Base-by-base conservation (phyloP, 2,329 filamentous ascomycete genomes). In the Orbilia quercus region DNA sequence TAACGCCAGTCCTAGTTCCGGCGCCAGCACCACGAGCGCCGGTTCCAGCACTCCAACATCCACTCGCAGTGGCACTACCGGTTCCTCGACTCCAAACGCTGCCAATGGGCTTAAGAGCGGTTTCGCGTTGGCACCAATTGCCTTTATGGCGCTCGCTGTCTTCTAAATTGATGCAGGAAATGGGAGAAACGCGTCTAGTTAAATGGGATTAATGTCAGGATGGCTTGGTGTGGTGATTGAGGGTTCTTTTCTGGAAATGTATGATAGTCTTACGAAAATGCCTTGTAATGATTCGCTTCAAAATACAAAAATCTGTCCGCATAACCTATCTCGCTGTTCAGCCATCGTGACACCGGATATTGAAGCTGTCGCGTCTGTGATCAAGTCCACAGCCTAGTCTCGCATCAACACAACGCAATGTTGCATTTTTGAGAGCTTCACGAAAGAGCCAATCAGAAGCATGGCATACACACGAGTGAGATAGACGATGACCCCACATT, bases 51-150 rank as follows among this genome's bases (percentile, higher is more conserved):
- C 57, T 16, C 50, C 65, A 28, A 44, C 65, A 18, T 20, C 42
- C 11, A 70, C 65, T 7, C 31, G 47, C 28, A 55, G 31, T 16
- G 45, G 57, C 6, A 38, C 31, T 16, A 44, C 38, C n/a, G 38
- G 40, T 1, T 55, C 40, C 11, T 34, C 45, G 18, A 31, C 50
- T 16, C 65, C 65, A 42, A 70, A 70, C 45, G 42, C 57, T 14
- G 65, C 48, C 11, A 50, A 31, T 40, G 48, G 28, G 11, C 25
- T 57, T n/a, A 22, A 34, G 34, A 63, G 50, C 14, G 20, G 47
- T n/a, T 57, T 70, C 28, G 65, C 57, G 12, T 22, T 70, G 28
- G 65, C 42, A 2, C 57, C 65, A 25, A 36, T 63, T 38, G 65
- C 57, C 1, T 28, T 70, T 18, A 48, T 70, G 57, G 65, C 42